Base-by-base conservation (phyloP, 805 yeast species). In the Kockiozyma suomiensis region DNA sequence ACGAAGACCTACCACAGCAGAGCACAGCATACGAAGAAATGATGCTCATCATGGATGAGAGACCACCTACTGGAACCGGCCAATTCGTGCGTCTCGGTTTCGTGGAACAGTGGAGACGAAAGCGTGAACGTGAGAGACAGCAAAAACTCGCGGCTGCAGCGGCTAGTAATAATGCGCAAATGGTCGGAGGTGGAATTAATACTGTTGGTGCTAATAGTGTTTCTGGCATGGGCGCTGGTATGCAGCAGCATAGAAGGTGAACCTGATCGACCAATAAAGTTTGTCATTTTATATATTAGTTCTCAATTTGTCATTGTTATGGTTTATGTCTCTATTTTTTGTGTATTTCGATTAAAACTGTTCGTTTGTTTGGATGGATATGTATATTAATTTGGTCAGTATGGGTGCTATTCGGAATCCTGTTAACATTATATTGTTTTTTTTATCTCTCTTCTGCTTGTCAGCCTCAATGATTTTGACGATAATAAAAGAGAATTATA, bases 51-150 rank as follows among this genome's bases (percentile, higher is more conserved):
- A 76, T 85, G 79, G 81, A 79, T 64, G 87, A 85, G 52, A 73
- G 74, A 54, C 74, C 79, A 0, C 73, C 78, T 35, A 74, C 78
- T 6, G 71, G 77, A 0, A 70, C 79, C 25, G 78, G 78, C 47
- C 96, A 91, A 73, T 94, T 94, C 73, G 83, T 89, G 80, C 82
- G 98, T 65, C 77, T 93, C 53, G 81, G 96, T 64, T 90, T 92
- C 69, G 87, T 93, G 60, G 98, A 93, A 72, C 94, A 88, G 74
- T 84, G 88, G 75, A 79, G 96, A 56, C 79, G 88, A 49, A 83
- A 88, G 70, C 82, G 83, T 69, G 86, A 82, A 59, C 77, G 82
- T 62, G 70, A 62, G 26, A 50, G 58, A 23, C 33, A 35, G 40
- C 64, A 58, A 42, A 51, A 40, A n/a, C 28, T 42, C 21, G 45